Conservation (phyloP, 106 monocot species). For the Dendrobium huoshanense region DNA sequence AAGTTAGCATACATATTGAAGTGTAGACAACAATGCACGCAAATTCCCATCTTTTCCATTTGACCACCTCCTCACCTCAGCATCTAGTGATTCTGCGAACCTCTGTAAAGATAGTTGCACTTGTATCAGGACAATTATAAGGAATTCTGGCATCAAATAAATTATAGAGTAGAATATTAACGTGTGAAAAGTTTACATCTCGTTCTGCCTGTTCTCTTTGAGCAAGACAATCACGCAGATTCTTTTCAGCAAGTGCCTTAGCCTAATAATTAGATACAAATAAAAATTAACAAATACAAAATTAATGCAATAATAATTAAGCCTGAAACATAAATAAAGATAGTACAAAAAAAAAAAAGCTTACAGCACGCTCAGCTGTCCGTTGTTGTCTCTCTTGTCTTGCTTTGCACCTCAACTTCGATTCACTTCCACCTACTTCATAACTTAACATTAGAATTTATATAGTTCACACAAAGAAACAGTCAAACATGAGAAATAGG, state of each 20-base stretch:
- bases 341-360: slow-evolving; percentile 6
- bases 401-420: slow-evolving; percentile 64
- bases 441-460: slow-evolving; percentile 8
- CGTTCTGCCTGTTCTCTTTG: slow-evolving; percentile 85
- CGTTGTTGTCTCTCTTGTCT: slow-evolving; percentile 71
- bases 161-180: not conserved
- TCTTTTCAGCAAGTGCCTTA: slow-evolving; percentile 88
- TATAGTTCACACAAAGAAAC: not conserved
- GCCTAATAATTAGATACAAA: slow-evolving; percentile 29
- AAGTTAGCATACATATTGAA: slow-evolving; percentile 66
- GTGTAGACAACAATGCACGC: slow-evolving; percentile 75
- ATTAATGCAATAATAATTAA: not conserved
- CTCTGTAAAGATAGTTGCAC: slow-evolving; percentile 36
- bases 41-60: slow-evolving; percentile 86
- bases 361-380: slow-evolving; percentile 74
- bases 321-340: not conserved
- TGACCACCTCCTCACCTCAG: slow-evolving; percentile 78
- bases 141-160: not conserved
- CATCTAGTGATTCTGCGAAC: slow-evolving; percentile 67
- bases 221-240: slow-evolving; percentile 60
- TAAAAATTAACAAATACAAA: not conserved
- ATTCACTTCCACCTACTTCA: slow-evolving; percentile 45
- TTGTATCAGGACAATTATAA: not conserved
- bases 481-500: not conserved
- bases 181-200: slow-evolving; percentile 40